Base-by-base conservation (phyloP, 2,329 filamentous ascomycete species). In the Talaromyces verruculosus region DNA sequence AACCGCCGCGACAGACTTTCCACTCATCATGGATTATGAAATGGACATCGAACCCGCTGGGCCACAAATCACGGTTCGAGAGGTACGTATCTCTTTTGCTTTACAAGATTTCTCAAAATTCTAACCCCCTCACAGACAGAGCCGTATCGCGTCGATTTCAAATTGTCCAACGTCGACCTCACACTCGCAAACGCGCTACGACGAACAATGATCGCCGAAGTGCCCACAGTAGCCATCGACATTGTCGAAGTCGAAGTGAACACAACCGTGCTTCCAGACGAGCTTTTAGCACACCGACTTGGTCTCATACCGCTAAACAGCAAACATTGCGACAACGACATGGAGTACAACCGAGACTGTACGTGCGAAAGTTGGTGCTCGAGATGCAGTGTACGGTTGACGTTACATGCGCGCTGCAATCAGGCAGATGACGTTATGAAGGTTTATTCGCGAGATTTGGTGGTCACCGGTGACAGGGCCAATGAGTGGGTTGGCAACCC, bases 341-440 rank as follows among this genome's bases (percentile, higher is more conserved):
- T 98, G 68, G 85, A 91, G 69, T 97, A 97, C 81, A 90, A 91
- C 59, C 91, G 94, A 74, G 94, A 98, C 80, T 99, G 95, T 83
- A 92, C 96, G 75, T 99, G 95, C 83, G 94, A 97, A 73, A 90
- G 94, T 73, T 92, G 93, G 82, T 99, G 95, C 83, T 91, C 96
- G 70, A 87, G 91, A 72, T 99, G 95, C 84, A 91, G 91, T 71
- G 91, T 98, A 61, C 90, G 88, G 28, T 86, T 99, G 33, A 89
- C 87, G 3, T 85, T 99, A 45, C 89, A 97, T 74, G 94, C 92
- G 49, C 89, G 91, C 75, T 97, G 93, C 80, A 93, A 88, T 2
- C 61, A 66, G 43, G 87, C 87, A 61, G 92, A 95, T 72, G 90
- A 94, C 69, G 90, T 94, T 67, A 95, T 99, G 89, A 92, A 91